These are phyloP conservation scores for Phytophthora multivora DNA, from an alignment of 352 stramenopile species.

Conservation along the genomic window DNA sequence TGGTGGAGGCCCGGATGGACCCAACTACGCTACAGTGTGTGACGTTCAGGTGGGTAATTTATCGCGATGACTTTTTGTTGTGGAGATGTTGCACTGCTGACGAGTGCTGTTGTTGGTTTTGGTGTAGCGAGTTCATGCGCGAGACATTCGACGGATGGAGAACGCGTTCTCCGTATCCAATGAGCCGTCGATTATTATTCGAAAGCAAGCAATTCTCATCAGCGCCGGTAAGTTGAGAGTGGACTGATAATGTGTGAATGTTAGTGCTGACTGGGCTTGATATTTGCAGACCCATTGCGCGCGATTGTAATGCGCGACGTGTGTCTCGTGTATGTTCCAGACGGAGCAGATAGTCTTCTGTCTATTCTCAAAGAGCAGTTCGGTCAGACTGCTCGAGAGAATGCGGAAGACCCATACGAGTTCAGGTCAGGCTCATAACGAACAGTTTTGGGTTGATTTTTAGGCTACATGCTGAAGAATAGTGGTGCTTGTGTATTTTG, in stretches of 20 bases:
- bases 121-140: slow-evolving; percentile 65
- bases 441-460: not conserved
- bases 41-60: slow-evolving; percentile 42
- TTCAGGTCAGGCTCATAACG: slow-evolving; percentile 49
- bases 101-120: slow-evolving; percentile 1
- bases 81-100: not conserved
- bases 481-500: not conserved
- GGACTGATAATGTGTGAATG: not conserved
- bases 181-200: slow-evolving; percentile 75
- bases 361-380: slow-evolving; percentile 75
- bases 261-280: slow-evolving; percentile 5
- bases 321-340: slow-evolving; percentile 64
- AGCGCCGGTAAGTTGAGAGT: slow-evolving; percentile 50
- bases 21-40: slow-evolving; percentile 41
- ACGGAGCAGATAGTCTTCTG: slow-evolving; percentile 61
- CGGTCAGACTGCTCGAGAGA: slow-evolving; percentile 49
- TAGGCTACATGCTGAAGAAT: no score
- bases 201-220: slow-evolving; percentile 80
- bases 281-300: slow-evolving; percentile 56
- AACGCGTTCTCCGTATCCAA: slow-evolving; percentile 77
- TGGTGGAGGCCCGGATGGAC: slow-evolving; percentile 14
- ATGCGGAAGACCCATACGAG: slow-evolving; percentile 64
- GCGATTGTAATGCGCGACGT: slow-evolving; percentile 76
- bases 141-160: slow-evolving; percentile 78
- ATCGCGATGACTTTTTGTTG: not conserved